phyloP scores from a whole-genome alignment of 1,284 basidiomycete species.

The Puccinia triticina region DNA sequence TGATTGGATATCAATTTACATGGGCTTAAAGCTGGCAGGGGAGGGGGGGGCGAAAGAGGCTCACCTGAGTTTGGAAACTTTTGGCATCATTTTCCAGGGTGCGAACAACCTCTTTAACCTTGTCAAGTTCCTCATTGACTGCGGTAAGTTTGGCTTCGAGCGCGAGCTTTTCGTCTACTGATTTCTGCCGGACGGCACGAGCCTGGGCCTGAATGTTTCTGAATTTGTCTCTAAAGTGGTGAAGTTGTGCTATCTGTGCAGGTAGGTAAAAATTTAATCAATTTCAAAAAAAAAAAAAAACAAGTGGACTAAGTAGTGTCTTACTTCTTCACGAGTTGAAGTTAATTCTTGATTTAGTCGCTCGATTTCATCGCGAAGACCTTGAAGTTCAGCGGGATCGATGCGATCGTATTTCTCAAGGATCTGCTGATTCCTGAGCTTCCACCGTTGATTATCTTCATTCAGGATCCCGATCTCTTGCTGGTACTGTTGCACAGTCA shows the following conservation, averaged over 20 bases:
- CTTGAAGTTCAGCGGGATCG: slow-evolving; percentile 49
- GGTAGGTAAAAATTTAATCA: neutral
- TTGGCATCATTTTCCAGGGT: slow-evolving; percentile 35
- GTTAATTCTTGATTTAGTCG: slow-evolving; percentile 18
- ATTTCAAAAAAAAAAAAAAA: neutral
- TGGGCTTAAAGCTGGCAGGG: neutral
- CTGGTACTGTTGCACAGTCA: slow-evolving; percentile 74
- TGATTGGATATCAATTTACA: neutral
- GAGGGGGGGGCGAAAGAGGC: neutral
- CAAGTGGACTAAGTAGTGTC: neutral
- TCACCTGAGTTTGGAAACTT: slow-evolving; percentile 29
- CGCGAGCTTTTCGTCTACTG: slow-evolving; percentile 8
- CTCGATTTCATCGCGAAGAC: slow-evolving; percentile 47
- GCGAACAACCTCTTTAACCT: slow-evolving; percentile 29
- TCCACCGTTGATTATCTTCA: slow-evolving; percentile 79
- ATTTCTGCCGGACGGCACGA: slow-evolving; percentile 19
- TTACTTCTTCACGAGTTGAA: slow-evolving; percentile 28
- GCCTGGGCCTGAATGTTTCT: slow-evolving; percentile 15
- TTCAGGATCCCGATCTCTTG: slow-evolving; percentile 73
- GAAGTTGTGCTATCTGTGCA: neutral
- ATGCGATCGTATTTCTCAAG: slow-evolving; percentile 66
- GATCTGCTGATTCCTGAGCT: slow-evolving; percentile 77
- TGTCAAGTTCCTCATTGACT: slow-evolving; percentile 27
- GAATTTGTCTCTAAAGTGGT: slow-evolving; percentile 41
- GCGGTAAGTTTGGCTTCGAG: slow-evolving; percentile 30